Percentiles rank a stretch among this genome's conserved stretches.
Evolutionary conservation across 1,139 yeast genomes (phyloP).

Genomic region (Zygosaccharomyces sapae): DNA sequence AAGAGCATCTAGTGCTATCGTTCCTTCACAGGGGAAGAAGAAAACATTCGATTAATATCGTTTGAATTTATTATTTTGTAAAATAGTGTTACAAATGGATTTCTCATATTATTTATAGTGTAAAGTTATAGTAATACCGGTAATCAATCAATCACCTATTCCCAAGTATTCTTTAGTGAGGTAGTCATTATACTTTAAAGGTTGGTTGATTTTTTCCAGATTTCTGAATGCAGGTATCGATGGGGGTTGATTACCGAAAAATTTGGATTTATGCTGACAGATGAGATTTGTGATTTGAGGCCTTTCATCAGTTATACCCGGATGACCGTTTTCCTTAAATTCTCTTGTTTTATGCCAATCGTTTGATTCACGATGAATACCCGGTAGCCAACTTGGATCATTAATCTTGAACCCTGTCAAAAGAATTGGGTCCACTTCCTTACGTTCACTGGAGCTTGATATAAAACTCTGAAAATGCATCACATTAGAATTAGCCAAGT

Average conservation of each 20-base stretch:
- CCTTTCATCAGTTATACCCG: slow-evolving; percentile 51
- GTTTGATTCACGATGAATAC: slow-evolving; percentile 14
- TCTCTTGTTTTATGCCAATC: slow-evolving; percentile 37
- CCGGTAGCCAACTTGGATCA: slow-evolving; percentile 30
- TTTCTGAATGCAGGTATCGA: slow-evolving; percentile 56
- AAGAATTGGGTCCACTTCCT: slow-evolving; percentile 24
- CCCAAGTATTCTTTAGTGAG: slow-evolving; percentile 8
- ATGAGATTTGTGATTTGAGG: slow-evolving; percentile 55
- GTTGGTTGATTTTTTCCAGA: slow-evolving; percentile 53
- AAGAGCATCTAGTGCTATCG: slow-evolving; percentile 87
- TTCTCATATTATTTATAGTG: not conserved
- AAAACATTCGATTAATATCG: slow-evolving; percentile 49
- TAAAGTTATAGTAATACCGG: not conserved
- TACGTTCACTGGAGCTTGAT: not conserved
- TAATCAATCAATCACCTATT: not conserved
- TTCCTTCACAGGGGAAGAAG: slow-evolving; percentile 87
- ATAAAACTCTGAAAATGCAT: slow-evolving; percentile 17
- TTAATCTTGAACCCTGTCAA: slow-evolving; percentile 29
- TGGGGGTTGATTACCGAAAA: slow-evolving; percentile 35
- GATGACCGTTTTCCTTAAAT: slow-evolving; percentile 53
- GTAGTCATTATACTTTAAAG: slow-evolving; percentile 20
- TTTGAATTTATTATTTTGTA: slow-evolving; percentile 3
- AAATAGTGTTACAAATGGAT: slow-evolving; percentile 1
- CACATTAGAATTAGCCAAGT: slow-evolving; percentile 32
- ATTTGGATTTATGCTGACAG: slow-evolving; percentile 29